Conservation (phyloP, 345 rosid genomes). For the Acer yangbiense region DNA sequence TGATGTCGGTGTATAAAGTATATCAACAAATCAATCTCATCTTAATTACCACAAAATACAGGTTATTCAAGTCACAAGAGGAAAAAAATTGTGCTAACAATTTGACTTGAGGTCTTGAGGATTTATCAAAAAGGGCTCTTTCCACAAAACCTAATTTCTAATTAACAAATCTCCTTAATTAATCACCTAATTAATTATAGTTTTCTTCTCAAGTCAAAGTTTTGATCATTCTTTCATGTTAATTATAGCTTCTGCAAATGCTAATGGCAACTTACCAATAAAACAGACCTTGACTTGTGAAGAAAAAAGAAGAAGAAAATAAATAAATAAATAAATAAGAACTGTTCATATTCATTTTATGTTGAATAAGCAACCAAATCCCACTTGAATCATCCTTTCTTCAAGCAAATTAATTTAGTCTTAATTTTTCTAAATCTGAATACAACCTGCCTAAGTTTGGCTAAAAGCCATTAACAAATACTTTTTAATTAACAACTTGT, state of each 20-base stretch:
- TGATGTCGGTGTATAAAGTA: too few species aligned
- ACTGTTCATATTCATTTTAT: constrained; percentile 1
- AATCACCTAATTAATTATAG: too few species aligned
- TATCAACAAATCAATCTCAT: too few species aligned
- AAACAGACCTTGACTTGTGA: constrained; percentile 10
- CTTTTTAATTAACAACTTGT: not conserved
- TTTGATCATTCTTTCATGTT: not conserved
- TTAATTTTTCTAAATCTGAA: not conserved
- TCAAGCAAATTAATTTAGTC: too few species aligned
- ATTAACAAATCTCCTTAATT: not conserved
- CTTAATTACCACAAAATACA: too few species aligned
- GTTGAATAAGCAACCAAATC: constrained; percentile 27
- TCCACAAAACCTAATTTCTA: too few species aligned
- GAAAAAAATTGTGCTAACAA: too few species aligned
- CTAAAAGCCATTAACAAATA: constrained; percentile 45
- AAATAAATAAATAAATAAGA: not conserved
- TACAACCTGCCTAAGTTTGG: constrained; percentile 53
- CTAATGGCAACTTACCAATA: constrained; percentile 29
- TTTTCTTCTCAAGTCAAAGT: not conserved
- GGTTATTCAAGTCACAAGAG: too few species aligned
- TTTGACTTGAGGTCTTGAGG: too few species aligned
- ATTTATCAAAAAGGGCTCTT: not conserved
- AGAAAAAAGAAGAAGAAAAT: not conserved
- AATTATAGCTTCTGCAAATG: not conserved
- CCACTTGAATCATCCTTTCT: constrained; percentile 18